Evolutionary conservation across 805 yeast species (phyloP), one percentile per base, ranked within the genome.

Genomic region (Monosporozyma unispora): DNA sequence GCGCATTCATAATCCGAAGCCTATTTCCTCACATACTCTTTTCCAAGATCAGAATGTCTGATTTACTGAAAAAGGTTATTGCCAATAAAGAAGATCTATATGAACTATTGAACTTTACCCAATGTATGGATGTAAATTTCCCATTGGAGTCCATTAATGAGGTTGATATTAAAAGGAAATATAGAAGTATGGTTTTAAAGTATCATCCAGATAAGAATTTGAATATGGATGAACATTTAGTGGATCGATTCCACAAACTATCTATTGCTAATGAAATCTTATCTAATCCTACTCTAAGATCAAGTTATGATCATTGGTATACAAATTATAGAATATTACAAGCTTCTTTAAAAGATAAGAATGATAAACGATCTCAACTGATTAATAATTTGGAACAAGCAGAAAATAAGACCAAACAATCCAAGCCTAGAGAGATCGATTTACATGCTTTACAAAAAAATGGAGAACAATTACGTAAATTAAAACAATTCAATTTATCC

Each of bases 131-230:
- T 35, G 11, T 18, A 19, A 18, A 16, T 16, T 35, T 35, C 39
- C 10, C 21, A 9, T 18, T 35, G 39, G 22, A 14, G 12, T 18
- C 12, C 18, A 29, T 37, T 16, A 44, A 22, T 21, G 48, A 40
- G 33, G 45, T 46, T 46, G 57, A 51, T 8, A 49, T 62, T 4
- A 53, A 53, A 48, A 58, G 48, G 33, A 55, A 48, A 19, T 62
- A 54, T 45, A 52, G 61, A 27, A 43, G 40, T 16, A 39, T 61
- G 50, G 63, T 64, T n/a, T 48, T 62, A 22, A 45, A 49, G 19
- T 57, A 55, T 46, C 67, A 62, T 48, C 67, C 67, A 2, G 67
- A 62, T 49, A 62, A 62, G 42, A 54, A 52, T 19, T 51, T 52
- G 2, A 50, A 52, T 6, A 48, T 49, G 16, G 48, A 52, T 16